phyloP scores from a whole-genome alignment of 1,139 yeast genomes.

The Lodderomyces metapsilosis region DNA sequence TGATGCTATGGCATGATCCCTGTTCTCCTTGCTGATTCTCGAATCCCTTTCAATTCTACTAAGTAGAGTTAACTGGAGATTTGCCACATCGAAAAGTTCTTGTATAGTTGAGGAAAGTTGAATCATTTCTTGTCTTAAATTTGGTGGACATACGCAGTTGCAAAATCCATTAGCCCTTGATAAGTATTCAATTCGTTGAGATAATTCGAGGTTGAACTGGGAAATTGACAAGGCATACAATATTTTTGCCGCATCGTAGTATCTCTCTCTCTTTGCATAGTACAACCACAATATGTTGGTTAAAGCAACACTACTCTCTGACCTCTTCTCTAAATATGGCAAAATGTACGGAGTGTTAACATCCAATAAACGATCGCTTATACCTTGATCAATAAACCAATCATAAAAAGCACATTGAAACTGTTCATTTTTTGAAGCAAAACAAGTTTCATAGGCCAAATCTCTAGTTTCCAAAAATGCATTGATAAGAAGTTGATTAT shows the following conservation, averaged over 20 bases:
- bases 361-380: conserved; percentile 73
- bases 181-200: conserved; percentile 79
- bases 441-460: conserved; percentile 70
- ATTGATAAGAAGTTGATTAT: conserved; percentile 44
- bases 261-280: conserved; percentile 78
- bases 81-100: conserved; percentile 84
- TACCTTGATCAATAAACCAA: conserved; percentile 83
- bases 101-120: conserved; percentile 68
- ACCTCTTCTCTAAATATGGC: conserved; percentile 72
- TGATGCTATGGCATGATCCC: conserved; percentile 47
- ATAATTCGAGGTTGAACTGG: conserved; percentile 65
- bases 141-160: conserved; percentile 79
- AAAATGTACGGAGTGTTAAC: conserved; percentile 79
- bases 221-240: conserved; percentile 73
- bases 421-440: conserved; percentile 69
- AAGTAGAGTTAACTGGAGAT: conserved; percentile 80
- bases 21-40: conserved; percentile 49
- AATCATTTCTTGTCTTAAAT: conserved; percentile 71
- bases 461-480: conserved; percentile 65
- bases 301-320: conserved; percentile 64
- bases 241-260: conserved; percentile 80
- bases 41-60: conserved; percentile 57
- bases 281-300: conserved; percentile 88
- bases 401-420: conserved; percentile 92
- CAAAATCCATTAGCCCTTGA: conserved; percentile 94